A percentile compares a stretch with the other conserved stretches of the same genome.
Conservation (phyloP, 1,284 basidiomycete genomes). For the Puccinia polysora region DNA sequence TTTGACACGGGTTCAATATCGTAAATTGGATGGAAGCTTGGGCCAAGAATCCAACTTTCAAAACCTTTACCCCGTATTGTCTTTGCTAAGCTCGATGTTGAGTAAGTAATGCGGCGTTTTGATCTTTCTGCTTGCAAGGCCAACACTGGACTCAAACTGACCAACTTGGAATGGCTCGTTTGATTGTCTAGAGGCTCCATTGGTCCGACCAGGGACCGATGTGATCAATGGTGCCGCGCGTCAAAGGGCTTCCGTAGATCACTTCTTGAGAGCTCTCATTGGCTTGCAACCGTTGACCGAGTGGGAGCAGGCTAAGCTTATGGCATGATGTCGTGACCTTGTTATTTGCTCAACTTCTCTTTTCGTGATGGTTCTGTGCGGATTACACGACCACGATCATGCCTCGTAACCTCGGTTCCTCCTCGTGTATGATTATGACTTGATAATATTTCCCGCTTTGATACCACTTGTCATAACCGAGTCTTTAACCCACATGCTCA, state of each 20-base stretch:
- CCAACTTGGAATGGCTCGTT: background rate
- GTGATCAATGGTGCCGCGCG: conserved; percentile 33
- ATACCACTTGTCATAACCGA: too few species aligned
- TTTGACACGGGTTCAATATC: conserved; percentile 78
- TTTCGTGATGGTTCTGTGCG: too few species aligned
- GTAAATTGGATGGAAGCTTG: conserved; percentile 48
- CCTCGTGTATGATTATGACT: too few species aligned
- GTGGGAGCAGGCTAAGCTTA: conserved; percentile 31
- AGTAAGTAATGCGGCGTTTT: conserved; percentile 33
- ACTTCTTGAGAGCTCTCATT: conserved; percentile 32
- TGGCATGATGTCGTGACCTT: conserved; percentile 21
- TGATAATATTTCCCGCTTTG: too few species aligned
- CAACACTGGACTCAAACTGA: background rate
- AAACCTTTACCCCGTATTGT: conserved; percentile 79
- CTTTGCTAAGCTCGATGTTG: conserved; percentile 80
- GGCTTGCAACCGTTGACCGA: conserved; percentile 37
- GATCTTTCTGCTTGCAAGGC: background rate
- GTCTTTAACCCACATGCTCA: too few species aligned
- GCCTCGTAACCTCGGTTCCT: too few species aligned
- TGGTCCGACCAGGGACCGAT: conserved; percentile 29
- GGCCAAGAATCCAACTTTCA: conserved; percentile 7
- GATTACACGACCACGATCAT: too few species aligned
- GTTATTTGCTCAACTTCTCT: too few species aligned
- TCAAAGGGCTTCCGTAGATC: conserved; percentile 34
- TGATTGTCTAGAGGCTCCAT: conserved; percentile 21